A percentile compares a stretch with the other conserved stretches of the same genome.
phyloP scores from a whole-genome alignment of 2,329 filamentous ascomycete genomes.

The Neopestalotiopsis clavispora region DNA sequence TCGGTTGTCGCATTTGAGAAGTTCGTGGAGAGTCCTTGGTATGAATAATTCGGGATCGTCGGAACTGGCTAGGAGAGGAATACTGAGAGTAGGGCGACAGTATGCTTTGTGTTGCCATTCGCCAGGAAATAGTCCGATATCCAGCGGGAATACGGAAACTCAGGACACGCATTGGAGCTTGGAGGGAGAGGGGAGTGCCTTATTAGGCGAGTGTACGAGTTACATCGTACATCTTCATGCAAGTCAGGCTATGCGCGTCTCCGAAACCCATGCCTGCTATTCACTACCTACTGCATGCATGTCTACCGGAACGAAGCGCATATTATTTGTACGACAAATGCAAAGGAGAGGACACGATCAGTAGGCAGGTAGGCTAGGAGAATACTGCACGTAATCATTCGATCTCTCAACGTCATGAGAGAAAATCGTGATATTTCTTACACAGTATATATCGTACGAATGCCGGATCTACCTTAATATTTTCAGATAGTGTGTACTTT shows the following conservation, averaged over 20 bases:
- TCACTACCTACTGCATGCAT: not conserved
- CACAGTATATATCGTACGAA: not conserved
- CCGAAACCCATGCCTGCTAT: not conserved
- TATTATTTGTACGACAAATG: not conserved
- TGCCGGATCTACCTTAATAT: not conserved
- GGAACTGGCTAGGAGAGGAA: too few species aligned
- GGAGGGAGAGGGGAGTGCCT: too few species aligned
- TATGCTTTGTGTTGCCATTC: too few species aligned
- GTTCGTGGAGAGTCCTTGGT: too few species aligned
- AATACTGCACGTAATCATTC: not conserved
- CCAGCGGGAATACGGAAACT: too few species aligned
- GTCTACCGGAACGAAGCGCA: not conserved
- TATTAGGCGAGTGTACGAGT: not conserved
- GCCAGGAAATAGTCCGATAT: too few species aligned
- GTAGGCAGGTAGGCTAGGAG: not conserved
- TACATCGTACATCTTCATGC: conserved; percentile 1
- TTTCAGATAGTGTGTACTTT: not conserved
- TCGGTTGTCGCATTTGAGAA: too few species aligned
- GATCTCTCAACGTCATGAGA: not conserved
- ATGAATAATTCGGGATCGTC: too few species aligned
- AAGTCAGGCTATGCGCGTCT: not conserved
- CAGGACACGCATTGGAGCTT: too few species aligned
- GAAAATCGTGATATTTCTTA: not conserved
- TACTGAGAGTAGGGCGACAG: too few species aligned
- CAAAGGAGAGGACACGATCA: not conserved